Base-by-base conservation (phyloP, 1,139 yeast species). In the Torulaspora pretoriensis region DNA sequence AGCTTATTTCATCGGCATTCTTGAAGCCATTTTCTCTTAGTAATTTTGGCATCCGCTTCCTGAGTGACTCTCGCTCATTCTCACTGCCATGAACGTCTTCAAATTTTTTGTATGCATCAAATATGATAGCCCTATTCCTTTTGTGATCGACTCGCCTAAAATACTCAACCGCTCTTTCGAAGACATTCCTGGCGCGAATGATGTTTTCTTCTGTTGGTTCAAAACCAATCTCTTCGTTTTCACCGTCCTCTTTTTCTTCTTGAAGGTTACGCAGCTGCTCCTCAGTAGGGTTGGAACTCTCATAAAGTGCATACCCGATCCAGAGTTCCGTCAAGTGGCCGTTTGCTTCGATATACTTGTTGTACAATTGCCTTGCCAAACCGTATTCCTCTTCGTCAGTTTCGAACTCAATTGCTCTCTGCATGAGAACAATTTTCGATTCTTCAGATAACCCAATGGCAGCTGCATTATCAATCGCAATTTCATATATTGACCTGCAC, bases 291-390 rank as follows among this genome's bases (percentile, higher is more conserved):
- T 83, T 75, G 1, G 81, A 71, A 1, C 85, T 69, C 59, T 88
- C 96, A 60, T 83, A 83, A 51, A 80, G 66, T 2, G 95, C 95
- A 56, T 70, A 74, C 13, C 81, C 72, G 7, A 85, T 74, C 92
- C 95, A 86, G 1, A 72, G 65, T 17, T 70, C 67, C 6, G 78
- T 71, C 5, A 66, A 59, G 28, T 65, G 62, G 5, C 61, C 55
- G 8, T 70, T 65, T 13, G 56, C 35, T 12, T 59, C 59, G 8
- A 83, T 52, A 13, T 75, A 64, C 13, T 69, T 57, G 40, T 75
- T 73, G 55, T 75, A 81, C 1, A 83, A 57, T 1, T 59, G 55
- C 47, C 95, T 69, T 0, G 89, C 87, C 14, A 68, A 68, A 1
- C 71, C 74, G 54, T 77, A 85, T 43, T 79, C 74, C 43, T 70